Percentiles rank a stretch among this genome's conserved stretches.
phyloP scores from a whole-genome alignment of 2,329 filamentous ascomycete species.

The Fusarium camptoceras region DNA sequence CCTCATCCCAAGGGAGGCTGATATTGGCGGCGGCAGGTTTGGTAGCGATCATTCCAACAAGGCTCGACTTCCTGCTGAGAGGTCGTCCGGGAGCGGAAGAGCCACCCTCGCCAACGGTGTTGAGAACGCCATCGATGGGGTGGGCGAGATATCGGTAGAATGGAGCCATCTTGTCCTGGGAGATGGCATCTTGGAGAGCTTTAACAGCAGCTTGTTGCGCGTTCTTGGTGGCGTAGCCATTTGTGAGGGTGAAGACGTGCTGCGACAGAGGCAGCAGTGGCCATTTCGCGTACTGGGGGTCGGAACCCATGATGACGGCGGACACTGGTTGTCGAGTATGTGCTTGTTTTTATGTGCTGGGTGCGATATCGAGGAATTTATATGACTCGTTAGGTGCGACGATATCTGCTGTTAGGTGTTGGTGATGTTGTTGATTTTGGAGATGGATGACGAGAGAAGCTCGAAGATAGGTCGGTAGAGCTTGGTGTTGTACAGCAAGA shows the following conservation, averaged over 20 bases:
- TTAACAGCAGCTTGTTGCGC: conserved; percentile 79
- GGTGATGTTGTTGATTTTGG: conserved; percentile 24
- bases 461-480: conserved; percentile 36
- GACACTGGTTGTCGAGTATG: conserved; percentile 46
- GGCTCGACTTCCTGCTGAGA: conserved; percentile 75
- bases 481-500: conserved; percentile 37
- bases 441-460: conserved; percentile 45
- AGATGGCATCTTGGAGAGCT: conserved; percentile 83
- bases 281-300: conserved; percentile 88
- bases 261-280: conserved; percentile 84
- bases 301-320: conserved; percentile 73
- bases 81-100: conserved; percentile 66
- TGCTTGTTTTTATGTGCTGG: conserved; percentile 30
- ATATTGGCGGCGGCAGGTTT: conserved; percentile 73
- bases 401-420: conserved; percentile 11
- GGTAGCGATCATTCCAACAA: conserved; percentile 80
- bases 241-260: conserved; percentile 88
- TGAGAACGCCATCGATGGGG: conserved; percentile 84
- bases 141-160: conserved; percentile 88
- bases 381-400: neutral
- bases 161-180: conserved; percentile 86
- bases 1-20: conserved; percentile 90
- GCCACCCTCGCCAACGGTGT: conserved; percentile 74
- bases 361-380: neutral
- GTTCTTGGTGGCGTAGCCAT: conserved; percentile 75